Conservation (phyloP, 345 rosid species). For the Camelina neglecta region DNA sequence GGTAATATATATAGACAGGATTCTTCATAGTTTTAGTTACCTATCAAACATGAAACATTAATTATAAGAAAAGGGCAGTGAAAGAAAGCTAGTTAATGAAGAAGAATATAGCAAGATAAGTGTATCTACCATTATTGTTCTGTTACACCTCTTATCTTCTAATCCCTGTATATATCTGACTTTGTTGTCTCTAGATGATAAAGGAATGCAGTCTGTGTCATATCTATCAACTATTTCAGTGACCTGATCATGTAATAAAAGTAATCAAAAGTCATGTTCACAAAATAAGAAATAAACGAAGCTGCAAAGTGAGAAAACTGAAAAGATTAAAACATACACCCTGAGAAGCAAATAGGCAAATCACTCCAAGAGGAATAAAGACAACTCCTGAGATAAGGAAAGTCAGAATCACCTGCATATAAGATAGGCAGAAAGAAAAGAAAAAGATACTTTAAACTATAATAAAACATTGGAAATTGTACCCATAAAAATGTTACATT, state of each 20-base stretch:
- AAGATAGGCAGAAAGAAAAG: background rate
- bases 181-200: conserved; percentile 45
- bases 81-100: background rate
- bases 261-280: background rate
- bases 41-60: conserved; percentile 37
- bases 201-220: conserved; percentile 66
- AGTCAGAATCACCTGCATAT: conserved; percentile 69
- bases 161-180: conserved; percentile 61
- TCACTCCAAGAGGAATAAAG: conserved; percentile 87
- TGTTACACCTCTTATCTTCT: conserved; percentile 54
- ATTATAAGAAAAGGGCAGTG: background rate
- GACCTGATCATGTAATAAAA: conserved; percentile 51
- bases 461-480: background rate
- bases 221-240: conserved; percentile 77
- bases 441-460: background rate
- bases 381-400: conserved; percentile 73
- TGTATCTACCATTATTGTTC: conserved; percentile 56
- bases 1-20: conserved; percentile 83
- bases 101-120: background rate
- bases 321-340: conserved; percentile 53
- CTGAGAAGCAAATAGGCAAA: conserved; percentile 73
- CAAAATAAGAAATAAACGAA: background rate
- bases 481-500: conserved; percentile 3
- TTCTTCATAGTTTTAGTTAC: conserved; percentile 71
- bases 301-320: conserved; percentile 8